Evolutionary conservation across 495 filamentous ascomycete species (phyloP).

Genomic region (Collariella sp.): DNA sequence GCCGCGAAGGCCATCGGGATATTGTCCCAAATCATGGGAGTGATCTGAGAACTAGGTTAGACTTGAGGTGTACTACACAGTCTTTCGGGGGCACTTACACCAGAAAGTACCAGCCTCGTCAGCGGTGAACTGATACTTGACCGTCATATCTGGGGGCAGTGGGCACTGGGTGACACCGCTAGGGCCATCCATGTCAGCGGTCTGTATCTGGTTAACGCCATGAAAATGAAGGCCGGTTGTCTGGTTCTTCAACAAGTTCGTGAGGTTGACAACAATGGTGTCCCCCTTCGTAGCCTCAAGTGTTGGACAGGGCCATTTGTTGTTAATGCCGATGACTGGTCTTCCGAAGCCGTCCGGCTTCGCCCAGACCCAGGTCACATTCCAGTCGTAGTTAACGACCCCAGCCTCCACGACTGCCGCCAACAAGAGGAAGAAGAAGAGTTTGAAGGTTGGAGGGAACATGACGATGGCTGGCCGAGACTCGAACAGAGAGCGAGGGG

Average conservation of each 20-base stretch:
- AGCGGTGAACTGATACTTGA: constrained; percentile 62
- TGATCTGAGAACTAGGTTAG: constrained; percentile 43
- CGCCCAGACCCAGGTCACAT: constrained; percentile 62
- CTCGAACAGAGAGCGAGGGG: background rate
- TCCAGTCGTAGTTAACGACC: constrained; percentile 44
- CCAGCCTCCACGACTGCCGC: constrained; percentile 19
- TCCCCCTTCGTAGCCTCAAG: constrained; percentile 68
- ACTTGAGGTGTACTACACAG: background rate
- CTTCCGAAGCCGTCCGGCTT: constrained; percentile 60
- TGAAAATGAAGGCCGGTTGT: constrained; percentile 73
- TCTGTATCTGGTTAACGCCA: constrained; percentile 64
- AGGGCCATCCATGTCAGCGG: constrained; percentile 68
- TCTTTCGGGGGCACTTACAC: constrained; percentile 52
- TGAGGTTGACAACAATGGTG: constrained; percentile 56
- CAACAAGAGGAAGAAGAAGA: constrained; percentile 10
- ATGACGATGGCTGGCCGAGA: constrained; percentile 2
- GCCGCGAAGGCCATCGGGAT: constrained; percentile 69
- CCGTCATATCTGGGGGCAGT: constrained; percentile 50
- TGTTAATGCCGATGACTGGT: constrained; percentile 72
- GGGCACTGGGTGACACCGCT: constrained; percentile 62
- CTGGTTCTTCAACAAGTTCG: constrained; percentile 66
- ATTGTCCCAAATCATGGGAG: constrained; percentile 63
- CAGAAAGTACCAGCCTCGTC: constrained; percentile 66
- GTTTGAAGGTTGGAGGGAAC: constrained; percentile 9
- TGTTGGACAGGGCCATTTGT: constrained; percentile 60